phyloP scores from a whole-genome alignment of 148 eudicot genomes.

The Dianthus caryophyllus region DNA sequence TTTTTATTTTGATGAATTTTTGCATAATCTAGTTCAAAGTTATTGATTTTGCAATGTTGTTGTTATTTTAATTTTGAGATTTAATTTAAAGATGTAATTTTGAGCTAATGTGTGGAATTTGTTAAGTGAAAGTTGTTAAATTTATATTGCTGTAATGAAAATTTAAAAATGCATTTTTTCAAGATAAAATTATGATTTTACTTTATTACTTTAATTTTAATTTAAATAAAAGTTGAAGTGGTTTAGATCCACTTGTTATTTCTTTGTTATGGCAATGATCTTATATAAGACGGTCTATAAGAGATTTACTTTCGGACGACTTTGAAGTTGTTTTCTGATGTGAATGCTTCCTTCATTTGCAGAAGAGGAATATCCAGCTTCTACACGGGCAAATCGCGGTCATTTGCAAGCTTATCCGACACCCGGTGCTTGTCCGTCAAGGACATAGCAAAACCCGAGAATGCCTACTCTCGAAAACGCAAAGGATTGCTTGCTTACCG shows the following conservation, averaged over 20 bases:
- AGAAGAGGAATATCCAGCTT: constrained; percentile 76
- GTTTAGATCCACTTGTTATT: neutral
- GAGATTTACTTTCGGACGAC: neutral
- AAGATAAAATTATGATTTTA: neutral
- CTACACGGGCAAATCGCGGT: constrained; percentile 80
- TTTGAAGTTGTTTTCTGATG: constrained; percentile 20
- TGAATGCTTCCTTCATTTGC: constrained; percentile 15
- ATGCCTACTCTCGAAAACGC: constrained; percentile 54
- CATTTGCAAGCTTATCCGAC: constrained; percentile 52
- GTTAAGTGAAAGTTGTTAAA: too few relatives aligned
- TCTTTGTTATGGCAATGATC: too few relatives aligned
- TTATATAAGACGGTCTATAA: too few relatives aligned
- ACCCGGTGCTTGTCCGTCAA: constrained; percentile 41
- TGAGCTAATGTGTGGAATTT: too few relatives aligned
- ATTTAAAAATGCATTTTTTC: neutral
- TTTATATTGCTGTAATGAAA: too few relatives aligned
- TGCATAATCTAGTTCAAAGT: neutral
- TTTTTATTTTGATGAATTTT: too few relatives aligned
- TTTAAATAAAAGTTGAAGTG: neutral
- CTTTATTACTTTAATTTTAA: neutral
- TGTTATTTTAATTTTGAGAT: neutral
- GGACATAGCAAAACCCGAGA: constrained; percentile 59
- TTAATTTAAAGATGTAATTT: neutral
- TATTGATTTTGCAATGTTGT: neutral
- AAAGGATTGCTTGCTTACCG: constrained; percentile 44